These are phyloP conservation scores for Acacia crassicarpa DNA, from an alignment of 306 rosid species.

Conservation along the genomic window DNA sequence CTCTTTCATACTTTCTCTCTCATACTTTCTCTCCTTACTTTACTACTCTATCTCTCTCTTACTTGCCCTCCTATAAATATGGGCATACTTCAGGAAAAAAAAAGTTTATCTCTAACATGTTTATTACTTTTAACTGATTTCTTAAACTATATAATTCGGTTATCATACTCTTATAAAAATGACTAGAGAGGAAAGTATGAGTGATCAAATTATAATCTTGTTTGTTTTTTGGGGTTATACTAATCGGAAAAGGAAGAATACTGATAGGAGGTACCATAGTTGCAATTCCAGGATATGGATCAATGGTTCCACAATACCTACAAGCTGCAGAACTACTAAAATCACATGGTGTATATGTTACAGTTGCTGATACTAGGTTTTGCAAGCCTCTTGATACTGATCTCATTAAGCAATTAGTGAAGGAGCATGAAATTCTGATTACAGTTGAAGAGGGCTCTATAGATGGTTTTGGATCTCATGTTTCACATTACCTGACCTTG, in stretches of 20 bases:
- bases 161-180: too few relatives aligned
- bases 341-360: constrained; percentile 44
- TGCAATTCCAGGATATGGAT: constrained; percentile 71
- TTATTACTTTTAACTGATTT: too few relatives aligned
- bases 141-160: too few relatives aligned
- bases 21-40: too few relatives aligned
- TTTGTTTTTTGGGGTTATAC: neutral
- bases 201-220: neutral
- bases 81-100: too few relatives aligned
- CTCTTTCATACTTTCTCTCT: too few relatives aligned
- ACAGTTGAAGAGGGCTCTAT: neutral
- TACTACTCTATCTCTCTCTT: too few relatives aligned
- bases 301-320: constrained; percentile 63
- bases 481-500: constrained; percentile 50
- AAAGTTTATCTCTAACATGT: too few relatives aligned
- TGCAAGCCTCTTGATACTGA: neutral
- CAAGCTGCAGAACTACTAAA: constrained; percentile 59
- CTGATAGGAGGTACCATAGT: constrained; percentile 62
- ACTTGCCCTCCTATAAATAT: too few relatives aligned
- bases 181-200: too few relatives aligned
- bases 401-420: neutral
- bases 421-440: neutral
- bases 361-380: constrained; percentile 29
- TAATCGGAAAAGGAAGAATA: constrained; percentile 80
- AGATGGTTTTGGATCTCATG: neutral